A percentile compares a stretch with the other conserved stretches of the same genome.
These are phyloP conservation scores for Pluteus cervinus DNA, from an alignment of 768 basidiomycete species.

Conservation along the genomic window DNA sequence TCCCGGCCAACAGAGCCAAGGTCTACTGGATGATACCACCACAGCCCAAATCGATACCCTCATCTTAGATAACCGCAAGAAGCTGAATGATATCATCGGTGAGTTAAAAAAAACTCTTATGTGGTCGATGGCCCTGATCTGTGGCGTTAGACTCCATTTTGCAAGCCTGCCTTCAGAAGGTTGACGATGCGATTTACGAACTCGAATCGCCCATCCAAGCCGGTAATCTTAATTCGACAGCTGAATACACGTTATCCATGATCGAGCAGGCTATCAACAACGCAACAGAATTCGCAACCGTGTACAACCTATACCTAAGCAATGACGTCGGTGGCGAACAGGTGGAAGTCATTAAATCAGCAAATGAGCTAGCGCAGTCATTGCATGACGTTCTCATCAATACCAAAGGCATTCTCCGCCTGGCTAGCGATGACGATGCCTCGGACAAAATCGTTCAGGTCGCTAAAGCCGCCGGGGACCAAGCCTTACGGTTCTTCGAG, in stretches of 20 bases:
- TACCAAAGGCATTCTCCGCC: conserved; percentile 92
- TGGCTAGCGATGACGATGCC: conserved; percentile 86
- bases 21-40: conserved; percentile 81
- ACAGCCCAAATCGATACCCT: conserved; percentile 97
- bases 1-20: conserved; percentile 59
- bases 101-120: conserved; percentile 6
- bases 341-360: conserved; percentile 96
- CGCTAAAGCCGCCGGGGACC: conserved; percentile 83
- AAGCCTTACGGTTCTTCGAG: conserved; percentile 87
- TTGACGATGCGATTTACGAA: conserved; percentile 97
- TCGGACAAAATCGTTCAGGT: conserved; percentile 84
- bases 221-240: conserved; percentile 95
- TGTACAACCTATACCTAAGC: conserved; percentile 87
- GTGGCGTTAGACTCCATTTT: conserved; percentile 79
- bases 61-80: conserved; percentile 95
- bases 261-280: conserved; percentile 95
- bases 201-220: conserved; percentile 93
- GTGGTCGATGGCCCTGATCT: conserved; percentile 8
- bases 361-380: conserved; percentile 94
- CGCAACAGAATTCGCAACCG: conserved; percentile 92
- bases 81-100: conserved; percentile 97
- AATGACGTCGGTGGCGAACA: conserved; percentile 88
- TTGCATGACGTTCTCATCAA: conserved; percentile 88
- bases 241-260: conserved; percentile 97
- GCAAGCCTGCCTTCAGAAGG: conserved; percentile 93